Percentiles rank a stretch among this genome's conserved stretches.
Conservation (phyloP, 2,329 filamentous ascomycete species). For the Arthrobotrys musiformis region DNA sequence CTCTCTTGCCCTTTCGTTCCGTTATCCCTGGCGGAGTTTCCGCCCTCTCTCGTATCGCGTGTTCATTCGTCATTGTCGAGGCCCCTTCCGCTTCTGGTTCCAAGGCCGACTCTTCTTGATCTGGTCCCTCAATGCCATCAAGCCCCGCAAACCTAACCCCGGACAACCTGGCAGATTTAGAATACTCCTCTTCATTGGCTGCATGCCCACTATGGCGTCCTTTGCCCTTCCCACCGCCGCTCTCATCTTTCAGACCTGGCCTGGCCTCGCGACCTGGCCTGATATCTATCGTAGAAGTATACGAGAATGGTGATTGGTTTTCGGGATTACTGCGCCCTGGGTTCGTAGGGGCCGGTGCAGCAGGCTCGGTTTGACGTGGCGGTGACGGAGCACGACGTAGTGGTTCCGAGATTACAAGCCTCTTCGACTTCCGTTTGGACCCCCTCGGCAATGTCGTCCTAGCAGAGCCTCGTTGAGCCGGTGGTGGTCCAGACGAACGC, state of each 20-base stretch:
- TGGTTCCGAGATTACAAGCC: too few species aligned
- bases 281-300: not conserved
- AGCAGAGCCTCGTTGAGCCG: too few species aligned
- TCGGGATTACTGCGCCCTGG: too few species aligned
- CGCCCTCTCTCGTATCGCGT: not conserved
- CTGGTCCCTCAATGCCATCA: not conserved
- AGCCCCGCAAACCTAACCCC: too few species aligned
- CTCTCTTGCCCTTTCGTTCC: not conserved
- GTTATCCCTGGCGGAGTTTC: not conserved
- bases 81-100: not conserved
- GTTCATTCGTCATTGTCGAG: too few species aligned
- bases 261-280: too few species aligned
- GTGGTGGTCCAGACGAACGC: too few species aligned
- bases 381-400: too few species aligned
- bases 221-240: conserved; percentile 15
- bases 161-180: not conserved
- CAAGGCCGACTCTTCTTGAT: not conserved
- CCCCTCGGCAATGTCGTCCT: too few species aligned
- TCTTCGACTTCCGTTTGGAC: too few species aligned
- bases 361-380: too few species aligned
- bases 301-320: not conserved
- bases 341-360: too few species aligned
- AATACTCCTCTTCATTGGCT: not conserved
- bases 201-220: conserved; percentile 19
- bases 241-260: conserved; percentile 2